Conservation (phyloP, 2,329 filamentous ascomycete genomes). For the Ophidiomyces ophidiicola region DNA sequence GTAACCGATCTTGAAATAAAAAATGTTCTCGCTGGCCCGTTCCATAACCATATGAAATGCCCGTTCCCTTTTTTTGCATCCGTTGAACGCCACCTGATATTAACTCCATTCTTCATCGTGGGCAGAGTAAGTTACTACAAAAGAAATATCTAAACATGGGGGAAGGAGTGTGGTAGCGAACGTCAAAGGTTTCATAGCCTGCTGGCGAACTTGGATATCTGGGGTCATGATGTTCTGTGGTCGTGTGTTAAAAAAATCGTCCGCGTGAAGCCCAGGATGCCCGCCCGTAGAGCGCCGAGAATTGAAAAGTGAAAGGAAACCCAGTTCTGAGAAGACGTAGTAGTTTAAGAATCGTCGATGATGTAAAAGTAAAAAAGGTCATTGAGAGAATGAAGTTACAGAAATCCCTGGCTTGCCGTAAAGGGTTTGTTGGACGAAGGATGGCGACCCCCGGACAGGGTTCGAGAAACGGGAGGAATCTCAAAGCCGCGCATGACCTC, state of each 20-base stretch:
- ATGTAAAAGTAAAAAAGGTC: not conserved
- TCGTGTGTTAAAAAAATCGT: too few species aligned
- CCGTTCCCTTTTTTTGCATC: not conserved
- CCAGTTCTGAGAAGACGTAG: too few species aligned
- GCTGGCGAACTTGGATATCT: too few species aligned
- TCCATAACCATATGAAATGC: not conserved
- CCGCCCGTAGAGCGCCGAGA: too few species aligned
- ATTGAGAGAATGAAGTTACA: not conserved
- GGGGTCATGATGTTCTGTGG: not conserved
- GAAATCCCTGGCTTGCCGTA: not conserved
- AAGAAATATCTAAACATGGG: constrained; percentile 8
- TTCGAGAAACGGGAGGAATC: constrained; percentile 30
- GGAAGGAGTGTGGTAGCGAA: too few species aligned
- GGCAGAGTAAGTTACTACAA: too few species aligned
- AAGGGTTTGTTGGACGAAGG: constrained; percentile 1
- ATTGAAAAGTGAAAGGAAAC: too few species aligned
- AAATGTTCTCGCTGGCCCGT: not conserved
- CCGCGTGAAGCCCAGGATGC: too few species aligned
- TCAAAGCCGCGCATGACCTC: constrained; percentile 54
- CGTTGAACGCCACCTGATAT: constrained; percentile 1
- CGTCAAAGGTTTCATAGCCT: too few species aligned
- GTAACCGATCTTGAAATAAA: constrained; percentile 6
- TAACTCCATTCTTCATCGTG: constrained; percentile 3
- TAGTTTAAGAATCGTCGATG: not conserved
- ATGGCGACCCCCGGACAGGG: constrained; percentile 10